phyloP scores from a whole-genome alignment of 768 basidiomycete species.

The Lactarius sanguifluus region DNA sequence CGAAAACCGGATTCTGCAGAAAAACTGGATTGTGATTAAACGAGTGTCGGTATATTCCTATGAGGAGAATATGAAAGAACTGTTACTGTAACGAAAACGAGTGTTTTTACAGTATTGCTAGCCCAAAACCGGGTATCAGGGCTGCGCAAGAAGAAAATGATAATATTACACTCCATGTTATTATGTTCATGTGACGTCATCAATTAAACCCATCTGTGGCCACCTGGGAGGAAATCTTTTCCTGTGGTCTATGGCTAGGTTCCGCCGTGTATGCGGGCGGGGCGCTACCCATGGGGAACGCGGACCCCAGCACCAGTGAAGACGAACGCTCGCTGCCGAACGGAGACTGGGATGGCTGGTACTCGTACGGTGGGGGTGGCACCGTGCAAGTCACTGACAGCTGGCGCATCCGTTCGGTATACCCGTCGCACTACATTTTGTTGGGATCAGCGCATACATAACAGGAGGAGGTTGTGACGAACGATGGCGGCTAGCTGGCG shows the following conservation, averaged over 20 bases:
- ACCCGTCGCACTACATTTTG: slow-evolving; percentile 8
- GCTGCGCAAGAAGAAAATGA: background rate
- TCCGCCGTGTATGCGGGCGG: slow-evolving; percentile 15
- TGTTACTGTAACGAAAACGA: background rate
- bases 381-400: slow-evolving; percentile 2
- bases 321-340: background rate
- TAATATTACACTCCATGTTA: background rate
- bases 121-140: slow-evolving; percentile 7
- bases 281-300: background rate
- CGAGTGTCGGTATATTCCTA: background rate
- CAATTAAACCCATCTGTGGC: background rate
- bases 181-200: slow-evolving; percentile 1
- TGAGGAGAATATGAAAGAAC: background rate
- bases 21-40: background rate
- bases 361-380: slow-evolving; percentile 20
- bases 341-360: background rate
- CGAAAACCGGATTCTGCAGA: background rate
- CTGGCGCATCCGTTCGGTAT: slow-evolving; percentile 19
- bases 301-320: too few species aligned
- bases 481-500: slow-evolving; percentile 17
- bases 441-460: background rate
- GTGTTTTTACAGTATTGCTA: background rate
- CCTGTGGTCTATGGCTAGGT: background rate
- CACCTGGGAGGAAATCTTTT: background rate
- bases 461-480: background rate